Conservation (phyloP, 2,329 filamentous ascomycete species). For the Septoria linicola region DNA sequence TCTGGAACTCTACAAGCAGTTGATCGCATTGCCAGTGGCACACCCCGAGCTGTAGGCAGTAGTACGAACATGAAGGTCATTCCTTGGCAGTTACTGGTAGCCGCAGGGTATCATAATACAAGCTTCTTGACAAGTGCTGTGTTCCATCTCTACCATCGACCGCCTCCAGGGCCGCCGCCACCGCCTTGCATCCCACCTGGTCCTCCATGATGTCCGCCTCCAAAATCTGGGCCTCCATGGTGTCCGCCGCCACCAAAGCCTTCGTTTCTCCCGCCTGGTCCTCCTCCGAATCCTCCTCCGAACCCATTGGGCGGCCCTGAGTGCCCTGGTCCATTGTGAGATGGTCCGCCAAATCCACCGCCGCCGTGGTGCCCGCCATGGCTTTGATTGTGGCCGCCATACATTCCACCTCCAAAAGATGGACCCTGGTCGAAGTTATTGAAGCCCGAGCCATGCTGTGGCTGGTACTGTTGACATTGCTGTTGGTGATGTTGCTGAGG, state of each 20-base stretch:
- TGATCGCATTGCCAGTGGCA: conserved; percentile 16
- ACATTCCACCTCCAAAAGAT: background rate
- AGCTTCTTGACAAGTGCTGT: background rate
- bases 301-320: background rate
- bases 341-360: background rate
- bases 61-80: background rate
- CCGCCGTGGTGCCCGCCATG: conserved; percentile 3
- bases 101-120: background rate
- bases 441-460: background rate
- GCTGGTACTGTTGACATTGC: background rate
- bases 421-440: background rate
- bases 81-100: background rate
- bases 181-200: background rate
- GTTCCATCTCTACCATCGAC: background rate
- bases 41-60: conserved; percentile 1
- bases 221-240: background rate
- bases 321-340: background rate
- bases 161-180: background rate
- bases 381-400: background rate
- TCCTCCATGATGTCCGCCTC: conserved; percentile 4
- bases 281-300: background rate
- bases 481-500: conserved; percentile 5
- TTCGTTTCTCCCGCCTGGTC: background rate
- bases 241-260: conserved; percentile 2
- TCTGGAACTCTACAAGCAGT: conserved; percentile 23